Evolutionary conservation across 139 green algal genomes (phyloP), one percentile per base, ranked within the genome.

Genomic region (Auxenochlorella pyrenoidosa): DNA sequence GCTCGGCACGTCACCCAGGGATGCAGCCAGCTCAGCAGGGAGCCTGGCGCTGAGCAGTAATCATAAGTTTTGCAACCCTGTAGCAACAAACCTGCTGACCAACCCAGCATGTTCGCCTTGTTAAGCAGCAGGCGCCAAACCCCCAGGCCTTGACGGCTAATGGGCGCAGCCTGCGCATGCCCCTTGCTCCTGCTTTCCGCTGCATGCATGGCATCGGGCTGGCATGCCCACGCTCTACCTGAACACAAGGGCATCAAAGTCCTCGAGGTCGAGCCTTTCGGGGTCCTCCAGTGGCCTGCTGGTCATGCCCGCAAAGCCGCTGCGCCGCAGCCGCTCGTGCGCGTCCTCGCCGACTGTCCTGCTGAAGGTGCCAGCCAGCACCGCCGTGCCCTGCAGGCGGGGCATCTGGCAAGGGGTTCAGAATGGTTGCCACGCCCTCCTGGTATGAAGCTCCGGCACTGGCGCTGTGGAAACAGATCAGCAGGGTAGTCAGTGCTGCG

Each of bases 271-370:
- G 22, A 92, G 36, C 13, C 51, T 58, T n/a, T 38, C 79, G 0
- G 70, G 38, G 32, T 22, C 4, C 40, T 21, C 60, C 32, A 4
- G 51, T 24, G 32, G 72, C 58, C 43, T 40, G 51, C 72, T 90
- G 60, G 70, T 88, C 30, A 94, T 93, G 40, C 92, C 91, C 4
- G 63, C 87, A 88, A 93, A 94, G 38, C 92, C 92, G 70, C 90
- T 94, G 43, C 89, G 86, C 54, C 91, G 87, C 47, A 94, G 90
- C 32, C 71, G 80, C 40, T 75, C 75, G 24, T 70, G 32, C 1
- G 63, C 88, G 2, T n/a, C 43, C 12, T 90, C 79, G 5, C 66
- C 79, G 26, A 91, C 60, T 26, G 89, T 59, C 3, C 47, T 91
- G 75, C 79, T 88, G 41, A 83, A 92, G n/a, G 10, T 43, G 22